Percentiles rank a stretch among this genome's conserved stretches.
phyloP scores from a whole-genome alignment of 2,329 filamentous ascomycete genomes.

The Aspergillus uvarum region DNA sequence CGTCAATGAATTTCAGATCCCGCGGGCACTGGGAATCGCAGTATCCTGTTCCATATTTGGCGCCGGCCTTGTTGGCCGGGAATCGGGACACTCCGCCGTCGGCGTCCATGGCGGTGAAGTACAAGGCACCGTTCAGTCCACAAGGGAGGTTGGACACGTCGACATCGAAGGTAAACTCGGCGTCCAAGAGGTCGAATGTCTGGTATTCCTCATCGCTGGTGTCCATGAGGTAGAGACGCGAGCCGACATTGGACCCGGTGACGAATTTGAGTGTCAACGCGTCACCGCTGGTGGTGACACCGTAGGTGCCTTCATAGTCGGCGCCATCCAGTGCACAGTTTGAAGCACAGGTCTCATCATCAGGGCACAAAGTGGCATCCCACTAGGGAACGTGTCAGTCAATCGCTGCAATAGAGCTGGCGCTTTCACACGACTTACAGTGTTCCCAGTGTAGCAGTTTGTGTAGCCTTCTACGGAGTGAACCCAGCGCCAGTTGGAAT shows the following conservation, averaged over 20 bases:
- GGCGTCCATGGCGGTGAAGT: slow-evolving; percentile 60
- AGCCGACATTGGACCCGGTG: slow-evolving; percentile 44
- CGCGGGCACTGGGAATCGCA: slow-evolving; percentile 60
- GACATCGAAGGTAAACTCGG: slow-evolving; percentile 71
- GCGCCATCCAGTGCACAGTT: slow-evolving; percentile 60
- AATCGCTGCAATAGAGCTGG: not conserved
- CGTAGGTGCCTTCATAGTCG: slow-evolving; percentile 53
- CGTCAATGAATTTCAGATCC: slow-evolving; percentile 46
- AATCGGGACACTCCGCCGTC: slow-evolving; percentile 58
- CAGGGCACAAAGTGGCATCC: slow-evolving; percentile 50
- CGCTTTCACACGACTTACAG: slow-evolving; percentile 13
- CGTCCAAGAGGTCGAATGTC: slow-evolving; percentile 62
- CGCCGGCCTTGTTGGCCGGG: slow-evolving; percentile 55
- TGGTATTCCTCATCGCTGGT: slow-evolving; percentile 61
- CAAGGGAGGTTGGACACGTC: slow-evolving; percentile 68
- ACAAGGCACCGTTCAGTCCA: slow-evolving; percentile 70
- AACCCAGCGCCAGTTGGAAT: slow-evolving; percentile 60
- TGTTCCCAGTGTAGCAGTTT: slow-evolving; percentile 59
- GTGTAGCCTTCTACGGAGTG: slow-evolving; percentile 48
- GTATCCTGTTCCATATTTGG: slow-evolving; percentile 62
- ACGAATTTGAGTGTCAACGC: slow-evolving; percentile 51
- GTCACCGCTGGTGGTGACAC: slow-evolving; percentile 51
- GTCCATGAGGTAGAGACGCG: slow-evolving; percentile 63
- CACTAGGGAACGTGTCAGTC: slow-evolving; percentile 27
- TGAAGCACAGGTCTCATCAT: slow-evolving; percentile 50